Evolutionary conservation across 164 flowering plant species (phyloP).

Genomic region (Stephania cephalantha): DNA sequence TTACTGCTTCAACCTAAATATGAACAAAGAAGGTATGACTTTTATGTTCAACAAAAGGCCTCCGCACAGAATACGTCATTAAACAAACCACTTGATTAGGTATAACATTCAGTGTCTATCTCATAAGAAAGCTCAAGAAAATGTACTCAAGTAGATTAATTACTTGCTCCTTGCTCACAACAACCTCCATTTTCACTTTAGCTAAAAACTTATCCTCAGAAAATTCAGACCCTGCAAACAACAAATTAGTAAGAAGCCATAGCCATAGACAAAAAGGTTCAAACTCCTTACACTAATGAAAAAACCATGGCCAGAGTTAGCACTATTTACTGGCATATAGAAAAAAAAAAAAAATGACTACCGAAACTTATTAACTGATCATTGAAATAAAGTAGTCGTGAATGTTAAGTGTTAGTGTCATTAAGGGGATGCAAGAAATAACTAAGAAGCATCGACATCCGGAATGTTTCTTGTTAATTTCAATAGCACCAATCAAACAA

Average conservation of each 20-base stretch:
- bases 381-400: no score
- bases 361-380: no score
- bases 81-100: neutral
- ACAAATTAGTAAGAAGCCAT: neutral
- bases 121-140: neutral
- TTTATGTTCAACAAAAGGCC: neutral
- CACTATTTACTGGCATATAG: neutral
- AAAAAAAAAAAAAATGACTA: no score
- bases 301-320: neutral
- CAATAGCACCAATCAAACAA: no score
- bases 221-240: constrained; percentile 74
- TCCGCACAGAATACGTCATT: neutral
- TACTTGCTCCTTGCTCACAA: constrained; percentile 89
- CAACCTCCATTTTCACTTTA: constrained; percentile 87
- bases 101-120: neutral
- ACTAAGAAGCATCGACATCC: no score
- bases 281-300: neutral
- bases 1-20: constrained; percentile 77
- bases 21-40: neutral
- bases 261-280: neutral
- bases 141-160: neutral
- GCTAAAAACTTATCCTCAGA: constrained; percentile 83
- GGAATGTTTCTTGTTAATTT: no score
- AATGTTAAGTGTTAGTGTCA: no score
- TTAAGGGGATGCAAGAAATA: no score